A percentile compares a stretch with the other conserved stretches of the same genome.
Conservation (phyloP, 2,329 filamentous ascomycete species). For the Paecilomyces niveus region DNA sequence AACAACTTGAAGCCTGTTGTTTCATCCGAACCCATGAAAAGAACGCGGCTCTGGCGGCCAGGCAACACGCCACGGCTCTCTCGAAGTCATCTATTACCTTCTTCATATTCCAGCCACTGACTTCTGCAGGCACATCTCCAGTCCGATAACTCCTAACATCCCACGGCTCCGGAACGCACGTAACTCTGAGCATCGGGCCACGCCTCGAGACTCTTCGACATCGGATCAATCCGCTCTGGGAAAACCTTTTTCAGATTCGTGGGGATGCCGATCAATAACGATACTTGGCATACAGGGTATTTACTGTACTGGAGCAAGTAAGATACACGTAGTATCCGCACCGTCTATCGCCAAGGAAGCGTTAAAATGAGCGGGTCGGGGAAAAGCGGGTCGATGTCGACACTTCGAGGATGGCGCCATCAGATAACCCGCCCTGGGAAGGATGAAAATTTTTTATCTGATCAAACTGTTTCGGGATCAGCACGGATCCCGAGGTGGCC, state of each 20-base stretch:
- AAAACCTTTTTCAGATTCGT: not conserved
- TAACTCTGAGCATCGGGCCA: not conserved
- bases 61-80: not conserved
- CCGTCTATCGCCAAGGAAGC: not conserved
- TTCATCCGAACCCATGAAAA: not conserved
- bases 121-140: not conserved
- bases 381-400: conserved; percentile 6
- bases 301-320: not conserved
- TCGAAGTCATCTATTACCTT: not conserved
- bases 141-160: not conserved
- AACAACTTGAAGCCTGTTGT: not conserved
- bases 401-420: conserved; percentile 8
- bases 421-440: conserved; percentile 9
- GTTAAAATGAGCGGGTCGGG: not conserved
- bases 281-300: not conserved
- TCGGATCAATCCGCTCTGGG: not conserved
- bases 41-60: not conserved
- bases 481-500: not conserved
- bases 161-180: not conserved
- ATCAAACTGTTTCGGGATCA: conserved; percentile 2
- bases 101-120: not conserved
- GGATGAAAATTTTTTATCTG: conserved; percentile 11
- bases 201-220: not conserved
- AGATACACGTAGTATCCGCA: not conserved
- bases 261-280: not conserved